phyloP scores from a whole-genome alignment of 176 grass and related monocot species.

The sorghum (Sorghum bicolor) region DNA sequence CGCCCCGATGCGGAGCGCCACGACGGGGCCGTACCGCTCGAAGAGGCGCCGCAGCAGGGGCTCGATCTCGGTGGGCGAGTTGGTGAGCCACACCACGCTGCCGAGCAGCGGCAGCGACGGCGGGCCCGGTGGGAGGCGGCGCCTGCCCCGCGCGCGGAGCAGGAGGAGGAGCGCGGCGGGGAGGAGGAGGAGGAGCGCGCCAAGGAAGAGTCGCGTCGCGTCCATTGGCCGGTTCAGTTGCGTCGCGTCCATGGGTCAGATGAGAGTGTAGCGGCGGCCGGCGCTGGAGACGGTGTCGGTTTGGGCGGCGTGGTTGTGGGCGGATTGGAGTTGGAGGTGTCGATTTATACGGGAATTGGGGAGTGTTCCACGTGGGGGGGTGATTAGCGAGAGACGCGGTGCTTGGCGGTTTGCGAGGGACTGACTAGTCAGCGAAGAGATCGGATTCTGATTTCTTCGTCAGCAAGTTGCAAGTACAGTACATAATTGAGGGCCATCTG shows the following conservation, averaged over 20 bases:
- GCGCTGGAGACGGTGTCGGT: not conserved
- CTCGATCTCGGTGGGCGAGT: not conserved
- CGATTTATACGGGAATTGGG: not conserved
- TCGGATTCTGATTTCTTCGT: not conserved
- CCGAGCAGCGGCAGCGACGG: not conserved
- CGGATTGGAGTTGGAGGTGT: not conserved
- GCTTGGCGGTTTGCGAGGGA: not conserved
- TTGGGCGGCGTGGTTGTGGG: not conserved
- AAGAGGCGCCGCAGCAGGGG: not conserved
- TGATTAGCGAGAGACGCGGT: not conserved
- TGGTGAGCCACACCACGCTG: not conserved
- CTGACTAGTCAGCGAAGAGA: not conserved
- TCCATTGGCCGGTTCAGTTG: not conserved
- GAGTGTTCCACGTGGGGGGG: not conserved
- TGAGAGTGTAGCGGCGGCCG: not conserved
- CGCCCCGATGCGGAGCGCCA: not conserved
- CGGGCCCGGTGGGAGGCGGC: not conserved
- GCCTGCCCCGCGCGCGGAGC: not conserved
- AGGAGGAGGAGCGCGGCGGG: not conserved
- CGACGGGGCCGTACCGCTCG: not conserved
- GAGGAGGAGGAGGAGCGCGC: conserved; percentile 11
- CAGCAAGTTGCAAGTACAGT: not conserved
- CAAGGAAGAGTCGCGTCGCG: not conserved
- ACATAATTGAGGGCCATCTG: not conserved
- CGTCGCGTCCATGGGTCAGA: not conserved